Evolutionary conservation across 1,284 basidiomycete genomes (phyloP), one percentile per base, ranked within the genome.

Genomic region (Naganishia sp.): DNA sequence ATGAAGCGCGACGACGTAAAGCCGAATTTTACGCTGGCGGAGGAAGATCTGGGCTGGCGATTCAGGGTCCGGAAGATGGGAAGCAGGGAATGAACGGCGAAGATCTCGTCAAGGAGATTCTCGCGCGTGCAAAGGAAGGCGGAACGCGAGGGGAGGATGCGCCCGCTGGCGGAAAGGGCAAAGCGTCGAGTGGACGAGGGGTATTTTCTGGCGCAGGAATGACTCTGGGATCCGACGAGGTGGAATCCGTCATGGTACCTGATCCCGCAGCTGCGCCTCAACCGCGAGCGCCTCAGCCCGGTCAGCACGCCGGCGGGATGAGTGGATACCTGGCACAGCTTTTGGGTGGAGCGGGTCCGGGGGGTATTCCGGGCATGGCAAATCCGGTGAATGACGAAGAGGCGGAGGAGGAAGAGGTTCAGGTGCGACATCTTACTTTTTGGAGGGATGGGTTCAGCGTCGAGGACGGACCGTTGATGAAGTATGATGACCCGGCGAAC

Each of bases 401-500:
- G 15, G 82, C 81, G 55, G 84, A 83, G 25, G 85, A 86, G 28
- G 83, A 84, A 50, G 84, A 85, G 66, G 82, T 85, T 0, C 89
- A 85, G 0, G 85, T 88, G 53, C 87, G 95, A 13, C 84, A 87
- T 65, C 82, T 98, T 43, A 95, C 90, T 0, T 93, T 99, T 79
- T 99, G 96, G 95, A 84, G 88, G 42, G 86, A 98, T 71, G 95
- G 95, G 0, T 98, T 98, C 80, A 89, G 88, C 52, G 86, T 99
- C 65, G 93, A 95, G 73, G 92, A 94, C 71, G 93, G 94, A 2
- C 87, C 88, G 45, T 82, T 98, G 65, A 85, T 90, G 84, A 82
- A 85, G 46, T 97, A 96, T 76, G 90, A 92, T 65, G 87, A 94
- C 70, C 91, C 93, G 0, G 83, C 81, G 6, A 88, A 94, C 73